Conservation (phyloP, 768 basidiomycete genomes). For the Tulasnella sp. region DNA sequence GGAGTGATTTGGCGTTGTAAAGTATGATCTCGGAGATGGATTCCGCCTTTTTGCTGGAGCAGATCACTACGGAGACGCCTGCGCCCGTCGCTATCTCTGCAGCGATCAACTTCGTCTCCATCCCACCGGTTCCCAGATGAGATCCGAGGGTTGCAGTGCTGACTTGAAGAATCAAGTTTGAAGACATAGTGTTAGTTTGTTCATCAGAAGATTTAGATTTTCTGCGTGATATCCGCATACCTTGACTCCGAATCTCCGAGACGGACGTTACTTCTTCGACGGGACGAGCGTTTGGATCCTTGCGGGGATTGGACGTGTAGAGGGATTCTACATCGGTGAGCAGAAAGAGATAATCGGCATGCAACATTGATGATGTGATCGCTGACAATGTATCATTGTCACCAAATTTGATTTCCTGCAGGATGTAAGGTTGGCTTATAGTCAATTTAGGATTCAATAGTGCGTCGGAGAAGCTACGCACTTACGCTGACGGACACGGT, state of each 20-base stretch:
- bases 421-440: background rate
- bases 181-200: background rate
- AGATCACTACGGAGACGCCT: constrained; percentile 85
- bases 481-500: constrained; percentile 93
- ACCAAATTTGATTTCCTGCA: constrained; percentile 97
- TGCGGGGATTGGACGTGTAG: constrained; percentile 91
- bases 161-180: constrained; percentile 40
- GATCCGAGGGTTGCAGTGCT: constrained; percentile 89
- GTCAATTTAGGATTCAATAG: background rate
- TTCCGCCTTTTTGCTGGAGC: constrained; percentile 66
- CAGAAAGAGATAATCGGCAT: constrained; percentile 94
- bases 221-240: constrained; percentile 38
- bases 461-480: constrained; percentile 18
- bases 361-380: constrained; percentile 93
- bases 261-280: constrained; percentile 80
- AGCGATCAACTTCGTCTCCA: constrained; percentile 98
- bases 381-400: constrained; percentile 98
- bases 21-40: constrained; percentile 74
- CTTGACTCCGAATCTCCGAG: constrained; percentile 65
- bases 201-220: background rate
- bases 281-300: constrained; percentile 68
- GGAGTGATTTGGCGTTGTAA: constrained; percentile 39
- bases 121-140: constrained; percentile 90
- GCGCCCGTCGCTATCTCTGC: constrained; percentile 95
- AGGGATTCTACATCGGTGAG: constrained; percentile 94